Evolutionary conservation across 768 basidiomycete genomes (phyloP).

Genomic region (Glaciozyma martinii): DNA sequence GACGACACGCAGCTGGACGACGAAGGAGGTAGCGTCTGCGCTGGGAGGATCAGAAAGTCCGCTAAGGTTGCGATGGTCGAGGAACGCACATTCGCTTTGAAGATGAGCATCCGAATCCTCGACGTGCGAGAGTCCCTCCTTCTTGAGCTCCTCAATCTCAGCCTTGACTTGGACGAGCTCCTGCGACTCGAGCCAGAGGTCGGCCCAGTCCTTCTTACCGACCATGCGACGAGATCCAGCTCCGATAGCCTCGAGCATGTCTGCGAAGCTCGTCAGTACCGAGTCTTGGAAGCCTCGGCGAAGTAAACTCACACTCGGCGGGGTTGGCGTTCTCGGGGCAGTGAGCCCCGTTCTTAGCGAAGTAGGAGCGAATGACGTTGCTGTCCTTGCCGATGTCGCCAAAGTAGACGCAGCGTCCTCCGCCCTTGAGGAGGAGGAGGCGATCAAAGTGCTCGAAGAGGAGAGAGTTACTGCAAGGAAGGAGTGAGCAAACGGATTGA

Average conservation of each 20-base stretch:
- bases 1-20: slow-evolving; percentile 63
- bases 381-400: slow-evolving; percentile 73
- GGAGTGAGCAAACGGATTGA: no score
- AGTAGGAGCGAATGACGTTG: slow-evolving; percentile 58
- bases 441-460: slow-evolving; percentile 79
- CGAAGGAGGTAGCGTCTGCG: slow-evolving; percentile 57
- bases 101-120: background rate
- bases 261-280: background rate
- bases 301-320: slow-evolving; percentile 42
- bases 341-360: slow-evolving; percentile 58
- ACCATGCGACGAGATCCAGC: slow-evolving; percentile 55
- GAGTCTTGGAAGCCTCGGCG: background rate
- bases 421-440: slow-evolving; percentile 63
- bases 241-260: slow-evolving; percentile 46
- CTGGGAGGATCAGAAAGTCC: background rate
- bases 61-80: background rate
- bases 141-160: slow-evolving; percentile 36
- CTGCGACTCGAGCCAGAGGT: slow-evolving; percentile 69
- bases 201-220: slow-evolving; percentile 74
- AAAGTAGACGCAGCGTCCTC: slow-evolving; percentile 63
- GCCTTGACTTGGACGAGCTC: slow-evolving; percentile 44
- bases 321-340: slow-evolving; percentile 70
- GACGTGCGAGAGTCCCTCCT: background rate
- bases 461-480: slow-evolving; percentile 50
- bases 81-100: background rate